Conservation (phyloP, 2,329 filamentous ascomycete species). For the Clonostachys solani region DNA sequence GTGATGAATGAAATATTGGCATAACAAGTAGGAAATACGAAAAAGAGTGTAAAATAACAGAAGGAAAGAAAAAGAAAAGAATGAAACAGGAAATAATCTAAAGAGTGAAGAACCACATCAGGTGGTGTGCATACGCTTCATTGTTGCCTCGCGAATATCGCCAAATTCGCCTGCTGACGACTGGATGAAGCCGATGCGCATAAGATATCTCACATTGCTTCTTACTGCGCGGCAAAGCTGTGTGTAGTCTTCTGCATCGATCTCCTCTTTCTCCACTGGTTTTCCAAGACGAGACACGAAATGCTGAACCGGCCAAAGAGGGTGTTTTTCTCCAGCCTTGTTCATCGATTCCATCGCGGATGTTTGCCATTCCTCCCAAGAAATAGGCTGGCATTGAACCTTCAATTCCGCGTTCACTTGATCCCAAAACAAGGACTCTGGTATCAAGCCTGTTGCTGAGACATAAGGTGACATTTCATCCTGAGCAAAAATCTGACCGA, state of each 20-base stretch:
- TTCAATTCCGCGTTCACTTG: constrained; percentile 8
- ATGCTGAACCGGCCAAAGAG: constrained; percentile 15
- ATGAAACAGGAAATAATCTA: too few species aligned
- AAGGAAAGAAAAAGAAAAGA: too few species aligned
- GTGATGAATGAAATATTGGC: too few species aligned
- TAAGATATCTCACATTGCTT: constrained; percentile 6
- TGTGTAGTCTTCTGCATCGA: neutral
- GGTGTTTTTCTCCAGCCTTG: constrained; percentile 8
- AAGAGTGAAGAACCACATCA: too few species aligned
- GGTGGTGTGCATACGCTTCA: too few species aligned
- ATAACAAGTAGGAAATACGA: too few species aligned
- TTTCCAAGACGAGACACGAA: constrained; percentile 10
- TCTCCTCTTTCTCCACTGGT: neutral
- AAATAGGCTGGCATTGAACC: constrained; percentile 3
- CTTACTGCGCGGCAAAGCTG: constrained; percentile 1
- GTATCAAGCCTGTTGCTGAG: constrained; percentile 6
- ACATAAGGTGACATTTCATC: neutral
- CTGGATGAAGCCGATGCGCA: constrained; percentile 30
- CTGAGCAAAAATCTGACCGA: neutral
- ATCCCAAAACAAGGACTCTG: constrained; percentile 10
- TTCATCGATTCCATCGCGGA: constrained; percentile 3
- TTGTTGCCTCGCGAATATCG: too few species aligned
- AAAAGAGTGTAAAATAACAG: too few species aligned
- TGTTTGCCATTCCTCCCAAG: constrained; percentile 9
- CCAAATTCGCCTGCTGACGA: neutral